phyloP scores from a whole-genome alignment of 306 rosid species.

The Citrullus colocynthis region DNA sequence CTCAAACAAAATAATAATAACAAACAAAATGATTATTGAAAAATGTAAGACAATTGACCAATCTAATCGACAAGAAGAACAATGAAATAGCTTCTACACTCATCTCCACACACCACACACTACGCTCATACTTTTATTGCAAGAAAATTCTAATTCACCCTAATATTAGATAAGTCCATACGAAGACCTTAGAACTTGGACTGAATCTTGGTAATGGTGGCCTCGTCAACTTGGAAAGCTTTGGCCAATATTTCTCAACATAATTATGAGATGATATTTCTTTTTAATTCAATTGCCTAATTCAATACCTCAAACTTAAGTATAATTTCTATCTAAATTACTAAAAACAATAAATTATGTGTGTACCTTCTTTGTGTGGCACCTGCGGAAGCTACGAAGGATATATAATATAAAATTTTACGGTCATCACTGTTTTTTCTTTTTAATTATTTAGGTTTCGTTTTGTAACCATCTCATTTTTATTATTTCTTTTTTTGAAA shows the following conservation, averaged over 20 bases:
- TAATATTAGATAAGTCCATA: constrained; percentile 6
- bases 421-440: too few species aligned
- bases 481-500: too few species aligned
- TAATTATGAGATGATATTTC: too few species aligned
- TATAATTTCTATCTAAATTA: too few species aligned
- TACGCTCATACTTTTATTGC: neutral
- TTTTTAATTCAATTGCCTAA: too few species aligned
- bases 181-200: constrained; percentile 7
- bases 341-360: too few species aligned
- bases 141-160: neutral
- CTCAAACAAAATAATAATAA: neutral
- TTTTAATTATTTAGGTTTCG: too few species aligned
- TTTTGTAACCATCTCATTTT: too few species aligned
- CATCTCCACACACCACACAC: neutral
- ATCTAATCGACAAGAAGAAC: neutral
- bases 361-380: too few species aligned
- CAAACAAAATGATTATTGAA: neutral
- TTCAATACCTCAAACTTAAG: too few species aligned
- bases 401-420: too few species aligned
- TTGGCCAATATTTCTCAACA: constrained; percentile 4
- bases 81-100: neutral
- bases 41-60: neutral
- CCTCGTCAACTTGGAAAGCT: constrained; percentile 20
- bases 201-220: constrained; percentile 9
- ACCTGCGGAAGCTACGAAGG: too few species aligned